Base-by-base conservation (phyloP, 2,329 filamentous ascomycete genomes). In the Aspergillus brunneoviolaceus region DNA sequence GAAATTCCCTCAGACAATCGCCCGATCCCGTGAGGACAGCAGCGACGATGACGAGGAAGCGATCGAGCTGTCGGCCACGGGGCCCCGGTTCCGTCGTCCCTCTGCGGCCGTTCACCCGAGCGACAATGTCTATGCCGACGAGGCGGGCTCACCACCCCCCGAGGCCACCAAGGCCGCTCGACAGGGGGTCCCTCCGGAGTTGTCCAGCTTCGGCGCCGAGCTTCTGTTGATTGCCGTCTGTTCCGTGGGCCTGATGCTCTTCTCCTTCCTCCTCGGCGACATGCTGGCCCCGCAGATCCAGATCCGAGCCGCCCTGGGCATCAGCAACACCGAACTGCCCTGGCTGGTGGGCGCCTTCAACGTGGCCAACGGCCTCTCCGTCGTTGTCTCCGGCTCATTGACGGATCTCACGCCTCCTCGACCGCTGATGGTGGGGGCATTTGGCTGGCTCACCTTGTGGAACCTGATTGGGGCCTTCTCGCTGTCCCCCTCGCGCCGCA, bases 271-370 rank as follows among this genome's bases (percentile, higher is more conserved):
- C 4, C 67, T 78, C 19, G 78, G 79, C 0, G 74, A 80, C 58
- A 73, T 79, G 60, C 74, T 73, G 19, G 75, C 77, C 0, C 72
- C 74, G 16, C 78, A 80, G 64, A 63, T 73, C 29, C 66, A 72
- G 21, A 67, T 81, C 55, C 71, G 74, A 39, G 48, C 63, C 12
- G 76, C 75, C 1, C 66, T 81, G 2, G 76, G 72, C 1, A 73
- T 80, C n/a, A 68, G 70, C 10, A 74, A 72, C 50, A 72, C 74
- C 4, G 68, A 79, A 57, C 67, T 78, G 1, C 77, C 78, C 1
- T 81, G 78, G 79, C 69, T 80, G 1, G 67, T 77, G 1, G 79
- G 79, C 7, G 72, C 77, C 1, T 78, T 76, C 59, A 71, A 78
- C 33, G 70, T 76, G 1, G 77, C 79, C 2, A 74, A 77, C 10